A percentile compares a stretch with the other conserved stretches of the same genome.
phyloP scores from a whole-genome alignment of 2,329 filamentous ascomycete species.

The Dothideomycetes sp. region DNA sequence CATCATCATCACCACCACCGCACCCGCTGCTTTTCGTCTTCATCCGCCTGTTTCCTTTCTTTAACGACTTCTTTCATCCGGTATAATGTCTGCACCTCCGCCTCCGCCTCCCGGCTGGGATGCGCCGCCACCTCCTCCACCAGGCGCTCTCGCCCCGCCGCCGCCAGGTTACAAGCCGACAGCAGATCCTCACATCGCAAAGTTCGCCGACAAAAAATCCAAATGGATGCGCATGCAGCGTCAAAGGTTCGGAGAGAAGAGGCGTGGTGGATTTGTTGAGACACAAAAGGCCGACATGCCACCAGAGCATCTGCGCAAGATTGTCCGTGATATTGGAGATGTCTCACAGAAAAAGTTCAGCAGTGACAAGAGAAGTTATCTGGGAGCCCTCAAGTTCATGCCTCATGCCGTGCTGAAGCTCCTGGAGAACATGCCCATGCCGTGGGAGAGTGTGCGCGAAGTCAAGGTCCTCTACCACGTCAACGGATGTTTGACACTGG shows the following conservation, averaged over 20 bases:
- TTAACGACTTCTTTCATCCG: too few relatives aligned
- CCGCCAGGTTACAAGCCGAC: conserved; percentile 78
- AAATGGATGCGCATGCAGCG: conserved; percentile 92
- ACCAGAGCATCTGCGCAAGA: conserved; percentile 94
- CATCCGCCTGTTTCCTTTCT: too few relatives aligned
- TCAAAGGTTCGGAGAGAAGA: conserved; percentile 92
- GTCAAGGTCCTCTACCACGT: conserved; percentile 98
- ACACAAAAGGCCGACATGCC: conserved; percentile 99
- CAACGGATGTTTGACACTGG: conserved; percentile 90
- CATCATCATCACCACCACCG: background rate
- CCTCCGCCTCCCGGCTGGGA: conserved; percentile 62
- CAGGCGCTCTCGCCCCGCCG: conserved; percentile 51
- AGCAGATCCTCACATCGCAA: conserved; percentile 74
- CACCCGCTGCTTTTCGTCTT: too few relatives aligned
- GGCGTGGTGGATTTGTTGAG: conserved; percentile 92
- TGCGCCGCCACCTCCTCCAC: conserved; percentile 40
- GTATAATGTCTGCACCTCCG: conserved; percentile 51
- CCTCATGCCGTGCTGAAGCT: conserved; percentile 95
- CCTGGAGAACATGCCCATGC: conserved; percentile 99
- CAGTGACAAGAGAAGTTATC: conserved; percentile 94
- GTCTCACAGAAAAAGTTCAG: conserved; percentile 99
- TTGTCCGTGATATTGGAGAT: conserved; percentile 96
- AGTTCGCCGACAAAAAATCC: conserved; percentile 97
- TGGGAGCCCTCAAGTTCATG: conserved; percentile 98
- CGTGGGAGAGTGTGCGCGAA: conserved; percentile 91